A percentile compares a stretch with the other conserved stretches of the same genome.
Evolutionary conservation across 1,284 basidiomycete genomes (phyloP).

Genomic region (Puccinia sorghi): DNA sequence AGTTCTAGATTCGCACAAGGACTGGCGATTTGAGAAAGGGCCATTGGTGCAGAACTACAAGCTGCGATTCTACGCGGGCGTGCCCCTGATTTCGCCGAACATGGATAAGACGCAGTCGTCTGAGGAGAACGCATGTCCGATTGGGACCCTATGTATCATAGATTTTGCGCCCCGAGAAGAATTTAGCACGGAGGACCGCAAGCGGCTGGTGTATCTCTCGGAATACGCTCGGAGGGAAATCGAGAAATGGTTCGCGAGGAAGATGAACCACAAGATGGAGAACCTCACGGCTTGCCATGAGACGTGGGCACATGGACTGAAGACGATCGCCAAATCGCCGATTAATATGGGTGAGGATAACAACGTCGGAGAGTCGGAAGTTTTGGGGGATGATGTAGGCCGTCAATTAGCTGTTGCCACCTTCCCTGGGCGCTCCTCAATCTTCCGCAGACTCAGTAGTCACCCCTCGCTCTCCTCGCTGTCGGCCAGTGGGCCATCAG

Average conservation of each 20-base stretch:
- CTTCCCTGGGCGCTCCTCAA: not conserved
- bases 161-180: constrained; percentile 53
- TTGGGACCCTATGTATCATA: constrained; percentile 56
- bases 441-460: constrained; percentile 6
- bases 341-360: not conserved
- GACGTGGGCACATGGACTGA: constrained; percentile 11
- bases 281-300: constrained; percentile 10
- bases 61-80: constrained; percentile 46
- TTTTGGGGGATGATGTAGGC: not conserved
- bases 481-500: not conserved
- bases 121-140: constrained; percentile 50
- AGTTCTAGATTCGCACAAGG: constrained; percentile 44
- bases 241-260: constrained; percentile 52
- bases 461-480: not conserved
- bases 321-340: not conserved
- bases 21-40: constrained; percentile 44
- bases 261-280: constrained; percentile 28
- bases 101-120: constrained; percentile 27
- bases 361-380: not conserved
- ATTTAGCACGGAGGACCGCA: constrained; percentile 53
- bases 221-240: constrained; percentile 52
- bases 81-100: constrained; percentile 50
- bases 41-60: constrained; percentile 31
- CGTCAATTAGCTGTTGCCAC: not conserved
- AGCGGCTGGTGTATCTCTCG: constrained; percentile 53